Evolutionary conservation across 345 rosid genomes (phyloP), one percentile per base, ranked within the genome.

Genomic region (Nasturtium officinale): DNA sequence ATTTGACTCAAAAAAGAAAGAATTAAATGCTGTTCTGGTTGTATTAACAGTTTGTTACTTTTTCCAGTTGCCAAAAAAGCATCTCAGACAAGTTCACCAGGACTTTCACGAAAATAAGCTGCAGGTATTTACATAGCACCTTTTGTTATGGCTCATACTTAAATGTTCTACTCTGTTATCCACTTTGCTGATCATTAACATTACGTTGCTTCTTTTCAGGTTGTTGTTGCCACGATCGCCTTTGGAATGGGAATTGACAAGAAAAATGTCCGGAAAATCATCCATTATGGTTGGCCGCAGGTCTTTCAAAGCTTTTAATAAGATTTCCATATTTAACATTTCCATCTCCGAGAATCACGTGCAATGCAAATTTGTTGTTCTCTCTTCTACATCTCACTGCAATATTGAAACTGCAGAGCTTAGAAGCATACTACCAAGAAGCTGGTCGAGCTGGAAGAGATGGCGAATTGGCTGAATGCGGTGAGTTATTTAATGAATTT

Each of bases 391-490:
- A 70, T 59, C 67, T 63, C 43, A 69, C 2, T 43, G 5, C 30
- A 46, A 30, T 16, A 25, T 35, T 25, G 65, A 33, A 69, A 71
- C 72, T 65, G 25, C 89, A 92, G 98, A 87, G 96, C 80, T 72
- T 90, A 74, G 98, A 92, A 79, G 96, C 97, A 51, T 92, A 92
- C 79, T 89, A 92, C 84, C 98, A 92, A 86, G 98, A 92, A 87
- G 93, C 96, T 46, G 98, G 98, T 55, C 96, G 98, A 81, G 95
- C 96, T 77, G 96, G 98, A 84, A 87, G 98, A 75, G 98, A 92
- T 78, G 97, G 97, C 26, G 82, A 89, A 74, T 75, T 83, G 70
- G 89, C 98, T 45, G 90, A 90, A 61, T 92, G 98, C 63, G 78
- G 98, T 90, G 74, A 82, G 96, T 51, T 64, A 42, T 59, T 61